These are phyloP conservation scores for Herpetospermum pedunculosum DNA, from an alignment of 306 rosid genomes.

Conservation along the genomic window DNA sequence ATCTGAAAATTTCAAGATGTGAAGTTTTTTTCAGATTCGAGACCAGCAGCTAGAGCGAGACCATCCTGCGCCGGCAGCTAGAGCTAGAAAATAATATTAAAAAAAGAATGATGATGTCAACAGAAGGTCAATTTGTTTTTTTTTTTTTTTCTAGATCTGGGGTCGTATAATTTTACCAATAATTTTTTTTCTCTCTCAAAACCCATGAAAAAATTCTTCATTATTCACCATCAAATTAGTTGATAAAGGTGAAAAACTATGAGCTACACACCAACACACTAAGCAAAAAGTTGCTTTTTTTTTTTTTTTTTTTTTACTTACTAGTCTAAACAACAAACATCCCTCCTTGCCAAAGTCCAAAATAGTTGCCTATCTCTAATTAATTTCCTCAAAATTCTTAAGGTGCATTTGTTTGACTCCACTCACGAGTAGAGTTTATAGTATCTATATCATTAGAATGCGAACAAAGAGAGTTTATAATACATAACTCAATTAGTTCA, in stretches of 20 bases:
- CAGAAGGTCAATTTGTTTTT: no score
- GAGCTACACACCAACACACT: conserved; percentile 3
- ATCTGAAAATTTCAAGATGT: no score
- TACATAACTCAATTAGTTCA: no score
- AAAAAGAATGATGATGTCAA: no score
- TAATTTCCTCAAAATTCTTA: neutral
- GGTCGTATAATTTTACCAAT: no score
- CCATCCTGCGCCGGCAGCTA: no score
- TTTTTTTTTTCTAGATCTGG: no score
- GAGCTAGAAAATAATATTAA: no score
- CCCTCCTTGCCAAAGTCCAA: neutral
- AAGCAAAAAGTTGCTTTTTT: neutral
- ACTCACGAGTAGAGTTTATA: neutral
- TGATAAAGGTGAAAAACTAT: conserved; percentile 2
- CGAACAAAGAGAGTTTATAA: no score
- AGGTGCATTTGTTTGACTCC: neutral
- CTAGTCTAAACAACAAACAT: neutral
- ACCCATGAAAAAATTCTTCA: neutral
- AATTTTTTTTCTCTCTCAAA: no score
- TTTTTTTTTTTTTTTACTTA: neutral
- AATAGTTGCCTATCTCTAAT: conserved; percentile 4
- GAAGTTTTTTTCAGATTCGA: no score
- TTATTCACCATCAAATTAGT: neutral
- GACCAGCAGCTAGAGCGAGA: no score
- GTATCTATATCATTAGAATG: neutral